Conservation (phyloP, 768 basidiomycete genomes). For the Mycena belliarum region DNA sequence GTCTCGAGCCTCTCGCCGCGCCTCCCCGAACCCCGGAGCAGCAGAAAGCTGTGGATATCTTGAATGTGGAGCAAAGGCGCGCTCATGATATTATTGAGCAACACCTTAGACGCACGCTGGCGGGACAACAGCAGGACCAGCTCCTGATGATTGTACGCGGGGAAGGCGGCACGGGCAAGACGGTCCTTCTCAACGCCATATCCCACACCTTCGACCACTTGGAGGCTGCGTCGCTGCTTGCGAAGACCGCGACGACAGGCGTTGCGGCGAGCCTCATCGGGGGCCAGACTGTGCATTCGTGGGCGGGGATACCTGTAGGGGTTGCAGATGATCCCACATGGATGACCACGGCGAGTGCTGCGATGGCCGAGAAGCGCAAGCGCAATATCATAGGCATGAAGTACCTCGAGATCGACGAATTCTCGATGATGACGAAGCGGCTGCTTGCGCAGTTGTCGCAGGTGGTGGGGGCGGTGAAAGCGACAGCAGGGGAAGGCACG, state of each 20-base stretch:
- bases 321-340: not conserved
- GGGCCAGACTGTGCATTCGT: slow-evolving; percentile 36
- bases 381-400: slow-evolving; percentile 19
- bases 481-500: not conserved
- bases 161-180: slow-evolving; percentile 48
- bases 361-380: slow-evolving; percentile 5
- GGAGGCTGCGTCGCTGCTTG: slow-evolving; percentile 16
- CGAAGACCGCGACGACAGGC: slow-evolving; percentile 41
- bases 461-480: slow-evolving; percentile 6
- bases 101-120: slow-evolving; percentile 27
- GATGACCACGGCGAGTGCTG: not conserved
- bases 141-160: slow-evolving; percentile 42
- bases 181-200: slow-evolving; percentile 38
- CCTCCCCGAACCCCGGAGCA: not conserved
- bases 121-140: slow-evolving; percentile 23
- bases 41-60: not conserved
- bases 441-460: slow-evolving; percentile 23
- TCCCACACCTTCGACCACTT: slow-evolving; percentile 33
- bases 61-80: slow-evolving; percentile 33
- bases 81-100: slow-evolving; percentile 38
- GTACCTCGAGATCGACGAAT: slow-evolving; percentile 41
- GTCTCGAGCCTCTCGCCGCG: too few species aligned
- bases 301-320: slow-evolving; percentile 28
- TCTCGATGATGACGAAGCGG: not conserved
- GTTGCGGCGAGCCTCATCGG: slow-evolving; percentile 42